Evolutionary conservation across 768 basidiomycete species (phyloP).

Genomic region (Boletus pseudopeckii): DNA sequence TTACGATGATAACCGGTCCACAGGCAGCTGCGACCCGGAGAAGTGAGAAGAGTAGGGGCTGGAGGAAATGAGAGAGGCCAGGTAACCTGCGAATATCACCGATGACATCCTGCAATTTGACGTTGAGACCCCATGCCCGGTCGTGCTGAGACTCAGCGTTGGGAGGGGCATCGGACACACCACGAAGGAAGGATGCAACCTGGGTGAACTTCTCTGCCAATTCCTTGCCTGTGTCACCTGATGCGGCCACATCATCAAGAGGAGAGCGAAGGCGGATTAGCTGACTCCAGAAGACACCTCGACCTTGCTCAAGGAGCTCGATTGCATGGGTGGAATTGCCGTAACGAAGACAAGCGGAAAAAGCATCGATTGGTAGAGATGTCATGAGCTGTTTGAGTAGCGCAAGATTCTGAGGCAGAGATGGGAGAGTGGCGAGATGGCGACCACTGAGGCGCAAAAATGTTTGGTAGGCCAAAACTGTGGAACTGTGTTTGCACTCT

Average conservation of each 20-base stretch:
- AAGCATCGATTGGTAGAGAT: slow-evolving; percentile 7
- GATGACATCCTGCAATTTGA: slow-evolving; percentile 7
- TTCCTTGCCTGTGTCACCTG: not conserved
- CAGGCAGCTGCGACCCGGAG: slow-evolving; percentile 16
- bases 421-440: not conserved
- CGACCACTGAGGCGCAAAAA: not conserved
- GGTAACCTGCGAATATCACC: slow-evolving; percentile 13
- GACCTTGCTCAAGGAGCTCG: slow-evolving; percentile 32
- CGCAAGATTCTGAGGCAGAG: slow-evolving; percentile 1
- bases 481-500: not conserved
- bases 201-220: not conserved
- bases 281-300: slow-evolving; percentile 21
- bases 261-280: slow-evolving; percentile 16
- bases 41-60: not conserved
- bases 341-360: slow-evolving; percentile 12
- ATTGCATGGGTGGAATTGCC: slow-evolving; percentile 15
- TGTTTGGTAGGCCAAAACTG: slow-evolving; percentile 11
- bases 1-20: slow-evolving; percentile 35
- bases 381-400: not conserved
- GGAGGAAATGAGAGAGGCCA: slow-evolving; percentile 29
- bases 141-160: not conserved
- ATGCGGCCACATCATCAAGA: slow-evolving; percentile 1
- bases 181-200: not conserved
- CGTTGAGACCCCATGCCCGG: not conserved
- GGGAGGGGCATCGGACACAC: not conserved